A percentile compares a stretch with the other conserved stretches of the same genome.
Conservation (phyloP, 2,329 filamentous ascomycete species). For the Trichoderma polysporum region DNA sequence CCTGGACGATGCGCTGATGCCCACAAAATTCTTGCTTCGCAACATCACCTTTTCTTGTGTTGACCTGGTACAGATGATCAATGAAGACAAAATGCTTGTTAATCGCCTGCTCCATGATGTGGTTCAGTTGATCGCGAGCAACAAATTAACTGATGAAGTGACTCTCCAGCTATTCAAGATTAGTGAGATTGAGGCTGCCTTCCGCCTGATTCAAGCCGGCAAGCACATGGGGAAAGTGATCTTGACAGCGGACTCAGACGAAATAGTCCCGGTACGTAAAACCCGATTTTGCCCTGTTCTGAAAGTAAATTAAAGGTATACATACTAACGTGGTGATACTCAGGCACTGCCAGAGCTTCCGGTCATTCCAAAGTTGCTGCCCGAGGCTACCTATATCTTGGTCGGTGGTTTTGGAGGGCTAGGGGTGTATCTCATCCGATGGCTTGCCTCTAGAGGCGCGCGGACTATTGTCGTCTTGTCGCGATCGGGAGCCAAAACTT, state of each 20-base stretch:
- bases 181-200: conserved; percentile 36
- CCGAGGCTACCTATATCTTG: neutral
- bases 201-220: conserved; percentile 41
- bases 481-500: neutral
- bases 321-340: neutral
- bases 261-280: neutral
- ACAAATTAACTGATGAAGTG: neutral
- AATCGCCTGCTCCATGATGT: conserved; percentile 20
- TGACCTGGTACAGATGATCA: conserved; percentile 18
- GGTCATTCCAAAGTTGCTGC: neutral
- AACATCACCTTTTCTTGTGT: neutral
- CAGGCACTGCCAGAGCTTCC: neutral
- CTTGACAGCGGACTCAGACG: conserved; percentile 21
- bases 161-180: conserved; percentile 24
- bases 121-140: neutral
- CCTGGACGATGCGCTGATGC: conserved; percentile 21
- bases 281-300: conserved; percentile 19
- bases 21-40: neutral
- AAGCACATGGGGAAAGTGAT: conserved; percentile 44
- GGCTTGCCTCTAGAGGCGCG: neutral
- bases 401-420: neutral
- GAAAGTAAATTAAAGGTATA: conserved; percentile 25
- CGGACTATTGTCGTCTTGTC: neutral
- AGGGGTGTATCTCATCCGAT: neutral
- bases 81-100: conserved; percentile 20